phyloP scores from a whole-genome alignment of 805 yeast species.

The Candida maltosa region DNA sequence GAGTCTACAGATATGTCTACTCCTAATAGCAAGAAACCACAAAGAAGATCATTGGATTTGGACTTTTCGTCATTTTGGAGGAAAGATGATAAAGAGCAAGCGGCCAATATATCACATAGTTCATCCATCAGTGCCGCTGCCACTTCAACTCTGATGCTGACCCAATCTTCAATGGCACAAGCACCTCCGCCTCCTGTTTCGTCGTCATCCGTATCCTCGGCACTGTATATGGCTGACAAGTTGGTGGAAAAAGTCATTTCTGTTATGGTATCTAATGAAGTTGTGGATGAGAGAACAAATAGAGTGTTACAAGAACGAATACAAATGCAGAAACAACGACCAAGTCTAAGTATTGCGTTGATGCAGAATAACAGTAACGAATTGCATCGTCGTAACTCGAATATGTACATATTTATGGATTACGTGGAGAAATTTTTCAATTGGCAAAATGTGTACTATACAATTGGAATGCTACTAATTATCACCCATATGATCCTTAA shows the following conservation, averaged over 20 bases:
- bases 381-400: slow-evolving; percentile 58
- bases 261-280: slow-evolving; percentile 65
- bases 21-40: not conserved
- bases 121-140: slow-evolving; percentile 1
- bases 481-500: slow-evolving; percentile 53
- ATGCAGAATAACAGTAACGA: slow-evolving; percentile 68
- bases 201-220: slow-evolving; percentile 2
- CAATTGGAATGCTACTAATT: slow-evolving; percentile 53
- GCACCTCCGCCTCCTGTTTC: not conserved
- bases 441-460: slow-evolving; percentile 64
- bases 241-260: slow-evolving; percentile 67
- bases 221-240: slow-evolving; percentile 53
- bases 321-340: slow-evolving; percentile 60
- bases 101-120: not conserved
- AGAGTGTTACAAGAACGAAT: slow-evolving; percentile 48
- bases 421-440: slow-evolving; percentile 49
- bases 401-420: slow-evolving; percentile 62
- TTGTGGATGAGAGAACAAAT: slow-evolving; percentile 41
- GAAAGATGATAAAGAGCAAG: too few relatives aligned
- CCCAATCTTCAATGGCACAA: not conserved
- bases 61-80: slow-evolving; percentile 20
- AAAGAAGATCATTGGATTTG: slow-evolving; percentile 9
- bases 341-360: slow-evolving; percentile 63
- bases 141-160: not conserved
- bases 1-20: too few relatives aligned